Conservation (phyloP, 2,329 filamentous ascomycete genomes). For the Ophiostoma australiae region DNA sequence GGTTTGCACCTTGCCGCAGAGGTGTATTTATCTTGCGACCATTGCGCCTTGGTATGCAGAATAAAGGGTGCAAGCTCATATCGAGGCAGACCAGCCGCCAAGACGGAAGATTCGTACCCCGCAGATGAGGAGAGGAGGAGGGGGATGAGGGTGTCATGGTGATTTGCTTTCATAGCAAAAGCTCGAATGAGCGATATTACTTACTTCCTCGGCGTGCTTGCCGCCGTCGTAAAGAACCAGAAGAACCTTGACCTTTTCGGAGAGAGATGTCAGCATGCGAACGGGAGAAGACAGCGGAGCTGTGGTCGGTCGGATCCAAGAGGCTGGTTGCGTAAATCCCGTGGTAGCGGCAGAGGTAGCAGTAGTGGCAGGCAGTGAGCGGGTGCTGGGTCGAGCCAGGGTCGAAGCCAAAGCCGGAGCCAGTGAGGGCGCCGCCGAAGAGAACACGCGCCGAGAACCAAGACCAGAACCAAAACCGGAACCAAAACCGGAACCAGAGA, state of each 20-base stretch:
- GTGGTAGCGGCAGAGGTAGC: neutral
- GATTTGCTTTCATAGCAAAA: neutral
- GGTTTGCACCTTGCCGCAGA: neutral
- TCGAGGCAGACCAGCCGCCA: neutral
- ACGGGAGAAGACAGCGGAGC: conserved; percentile 8
- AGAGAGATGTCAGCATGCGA: conserved; percentile 51
- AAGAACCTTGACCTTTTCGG: conserved; percentile 84
- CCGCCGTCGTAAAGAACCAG: conserved; percentile 89
- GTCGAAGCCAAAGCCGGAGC: conserved; percentile 11
- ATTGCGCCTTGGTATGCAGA: neutral
- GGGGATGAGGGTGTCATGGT: neutral
- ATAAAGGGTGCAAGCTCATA: neutral
- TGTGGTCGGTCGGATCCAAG: conserved; percentile 12
- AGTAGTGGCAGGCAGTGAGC: neutral
- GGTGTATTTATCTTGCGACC: neutral
- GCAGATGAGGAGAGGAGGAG: neutral
- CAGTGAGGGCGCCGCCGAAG: neutral
- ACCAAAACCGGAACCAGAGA: conserved; percentile 5
- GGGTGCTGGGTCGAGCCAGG: neutral
- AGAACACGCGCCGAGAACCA: conserved; percentile 17
- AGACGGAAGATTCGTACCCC: neutral
- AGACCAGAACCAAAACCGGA: neutral
- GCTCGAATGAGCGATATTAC: conserved; percentile 28
- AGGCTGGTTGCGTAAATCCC: neutral
- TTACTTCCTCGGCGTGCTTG: conserved; percentile 80